These are phyloP conservation scores for Kodamaea derodonti DNA, from an alignment of 1,139 yeast genomes.

Conservation along the genomic window DNA sequence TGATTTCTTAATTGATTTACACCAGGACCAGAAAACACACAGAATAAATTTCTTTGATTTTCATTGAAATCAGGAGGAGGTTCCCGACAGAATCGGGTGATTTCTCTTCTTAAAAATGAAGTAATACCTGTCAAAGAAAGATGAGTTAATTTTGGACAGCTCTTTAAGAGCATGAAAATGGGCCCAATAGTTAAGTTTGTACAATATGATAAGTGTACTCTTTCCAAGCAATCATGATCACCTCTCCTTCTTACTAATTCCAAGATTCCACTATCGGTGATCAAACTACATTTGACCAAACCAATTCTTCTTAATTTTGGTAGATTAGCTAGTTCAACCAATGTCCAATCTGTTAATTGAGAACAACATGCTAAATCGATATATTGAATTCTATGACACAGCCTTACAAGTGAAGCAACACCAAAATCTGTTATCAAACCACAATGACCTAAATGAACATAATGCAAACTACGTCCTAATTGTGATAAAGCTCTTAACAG, in stretches of 20 bases:
- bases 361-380: slow-evolving; percentile 94
- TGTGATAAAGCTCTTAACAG: slow-evolving; percentile 68
- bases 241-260: slow-evolving; percentile 75
- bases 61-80: slow-evolving; percentile 93
- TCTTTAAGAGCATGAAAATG: slow-evolving; percentile 66
- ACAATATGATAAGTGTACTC: slow-evolving; percentile 92
- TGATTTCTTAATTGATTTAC: slow-evolving; percentile 69
- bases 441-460: slow-evolving; percentile 93
- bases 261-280: slow-evolving; percentile 81
- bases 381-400: slow-evolving; percentile 83
- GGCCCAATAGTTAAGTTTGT: slow-evolving; percentile 72
- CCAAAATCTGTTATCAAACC: slow-evolving; percentile 86
- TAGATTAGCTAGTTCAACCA: slow-evolving; percentile 70
- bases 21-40: slow-evolving; percentile 93
- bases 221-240: slow-evolving; percentile 71
- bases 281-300: slow-evolving; percentile 82
- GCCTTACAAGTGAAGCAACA: slow-evolving; percentile 67
- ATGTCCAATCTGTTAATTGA: slow-evolving; percentile 81
- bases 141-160: slow-evolving; percentile 86
- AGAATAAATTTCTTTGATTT: slow-evolving; percentile 79
- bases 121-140: slow-evolving; percentile 85
- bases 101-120: slow-evolving; percentile 81
- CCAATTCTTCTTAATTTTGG: slow-evolving; percentile 89
- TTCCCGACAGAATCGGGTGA: slow-evolving; percentile 85
- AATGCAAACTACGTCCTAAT: slow-evolving; percentile 80